Base-by-base conservation (phyloP, 2,329 filamentous ascomycete genomes). In the Bipolaris oryzae region DNA sequence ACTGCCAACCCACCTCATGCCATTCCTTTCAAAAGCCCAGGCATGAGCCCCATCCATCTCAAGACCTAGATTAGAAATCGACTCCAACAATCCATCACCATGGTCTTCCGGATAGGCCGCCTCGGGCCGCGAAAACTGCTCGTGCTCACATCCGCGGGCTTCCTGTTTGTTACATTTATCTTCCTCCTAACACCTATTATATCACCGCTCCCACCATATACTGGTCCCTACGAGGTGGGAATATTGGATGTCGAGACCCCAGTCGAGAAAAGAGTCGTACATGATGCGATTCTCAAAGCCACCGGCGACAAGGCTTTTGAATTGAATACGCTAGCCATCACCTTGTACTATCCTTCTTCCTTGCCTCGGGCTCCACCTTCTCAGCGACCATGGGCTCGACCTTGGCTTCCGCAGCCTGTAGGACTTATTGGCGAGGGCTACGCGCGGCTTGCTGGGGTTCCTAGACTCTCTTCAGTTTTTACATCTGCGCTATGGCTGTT, bases 371-470 rank as follows among this genome's bases (percentile, higher is more conserved):
- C 55, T 1, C 44, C 69, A 41, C 64, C 58, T 21, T 60, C 47
- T 21, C 61, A 71, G 23, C 69, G 67, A 53, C 68, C 69, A n/a
- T 68, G 66, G 64, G 70, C 73, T 25, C 78, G 80, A 45, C 74
- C 71, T 7, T 81, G 79, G 79, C 68, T 81, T 18, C 75, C 78
- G 6, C 77, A 77, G 42, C 79, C 78, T 0, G 66, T 81, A n/a
- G 69, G 71, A 3, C 58, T 80, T 18, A 76, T 76, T 15, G 79
- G 75, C 5, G 75, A 77, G 41, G 79, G 79, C 9, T 81, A 80
- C 51, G 78, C 79, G 1, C 70, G 76, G 5, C 75, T 81, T 48
- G 76, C 76, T 0, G 68, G 74, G 11, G 69, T 78, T 33, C 72
- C 74, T 58, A 43, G 25, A 20, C 38, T 59, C 9, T 53, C 52